Base-by-base conservation (phyloP, 495 filamentous ascomycete genomes). In the Annulohypoxylon maeteangense region DNA sequence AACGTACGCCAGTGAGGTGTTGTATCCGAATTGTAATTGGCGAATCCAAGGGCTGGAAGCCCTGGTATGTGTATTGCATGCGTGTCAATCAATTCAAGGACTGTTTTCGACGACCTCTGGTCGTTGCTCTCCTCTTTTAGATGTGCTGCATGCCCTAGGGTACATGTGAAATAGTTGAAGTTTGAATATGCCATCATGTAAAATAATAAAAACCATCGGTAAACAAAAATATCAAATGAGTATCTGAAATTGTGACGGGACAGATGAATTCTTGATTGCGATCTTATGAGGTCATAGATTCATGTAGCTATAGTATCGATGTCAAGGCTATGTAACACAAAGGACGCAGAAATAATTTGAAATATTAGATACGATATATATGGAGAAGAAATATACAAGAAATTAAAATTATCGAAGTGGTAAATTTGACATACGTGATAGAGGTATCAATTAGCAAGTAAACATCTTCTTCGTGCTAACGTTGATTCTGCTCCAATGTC, bases 391-490 rank as follows among this genome's bases (percentile, higher is more conserved):
- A 29, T 29, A n/a, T n/a, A n/a, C n/a, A n/a, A n/a, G n/a, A n/a
- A n/a, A n/a, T n/a, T n/a, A n/a, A n/a, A n/a, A n/a, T n/a, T n/a
- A n/a, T n/a, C n/a, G n/a, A n/a, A n/a, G n/a, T n/a, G n/a, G n/a
- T n/a, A n/a, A n/a, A n/a, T n/a, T n/a, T n/a, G n/a, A n/a, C n/a
- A 29, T 29, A 29, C 27, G 27, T 38, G 3, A 38, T 38, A 38
- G 8, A 10, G 8, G 3, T 38, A 38, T 38, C 12, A 38, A 11
- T 67, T 38, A 79, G 53, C 72, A 78, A n/a, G 54, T 76, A 74
- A 89, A 89, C 71, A 90, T 78, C 71, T 87, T 86, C 34, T 79
- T 81, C 20, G 89, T 90, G 54, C 85, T 85, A 8, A 89, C 86
- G 78, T 90, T 89, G 36, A 88, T 66, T 68, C 87, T 77, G 62